Evolutionary conservation across 2,329 filamentous ascomycete species (phyloP), one percentile per base, ranked within the genome.

Genomic region (Calonectria pauciramosa): DNA sequence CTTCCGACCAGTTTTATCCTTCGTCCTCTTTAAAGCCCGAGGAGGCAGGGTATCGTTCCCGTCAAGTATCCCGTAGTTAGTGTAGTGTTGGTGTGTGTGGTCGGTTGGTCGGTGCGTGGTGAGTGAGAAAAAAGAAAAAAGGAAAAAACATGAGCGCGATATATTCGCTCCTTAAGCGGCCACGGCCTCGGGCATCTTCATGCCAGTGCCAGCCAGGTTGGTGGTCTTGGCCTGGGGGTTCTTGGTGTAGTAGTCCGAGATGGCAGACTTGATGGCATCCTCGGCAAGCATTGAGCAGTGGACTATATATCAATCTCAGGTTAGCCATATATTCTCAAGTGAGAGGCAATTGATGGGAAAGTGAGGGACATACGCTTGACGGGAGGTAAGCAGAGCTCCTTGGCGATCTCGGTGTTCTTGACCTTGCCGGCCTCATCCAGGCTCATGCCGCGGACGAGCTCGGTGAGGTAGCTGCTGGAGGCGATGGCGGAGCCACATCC

Each of bases 371-470:
- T 88, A 96, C 94, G 87, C 88, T 97, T 98, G 66, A 98, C 95
- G 75, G 95, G 95, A 44, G 95, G 95, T 82, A 97, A 87, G 83
- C 95, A 97, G 72, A 98, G 89, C 88, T 99, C 97, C 89, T 98
- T 97, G 47, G 97, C 97, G 84, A 99, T 99, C 87, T 99, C 96
- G 4, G 96, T 98, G 87, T 99, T 99, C 88, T 95, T 94, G 81
- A 99, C 95, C 87, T 94, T 94, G 70, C 93, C 93, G 41, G 97
- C 97, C 85, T 99, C 95, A 81, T 99, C 97, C 79, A 99, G 77
- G 80, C 86, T 98, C 96, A 99, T 99, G 75, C 97, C 97, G 77
- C 95, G 92, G 77, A 99, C 96, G 74, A 99, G 89, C 87, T 98
- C 96, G 1, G 97, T 99, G 82, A 99, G 87, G 85, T 99, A 99